Evolutionary conservation across 805 yeast genomes (phyloP).

Genomic region (Suhomyces tanzawaensis): DNA sequence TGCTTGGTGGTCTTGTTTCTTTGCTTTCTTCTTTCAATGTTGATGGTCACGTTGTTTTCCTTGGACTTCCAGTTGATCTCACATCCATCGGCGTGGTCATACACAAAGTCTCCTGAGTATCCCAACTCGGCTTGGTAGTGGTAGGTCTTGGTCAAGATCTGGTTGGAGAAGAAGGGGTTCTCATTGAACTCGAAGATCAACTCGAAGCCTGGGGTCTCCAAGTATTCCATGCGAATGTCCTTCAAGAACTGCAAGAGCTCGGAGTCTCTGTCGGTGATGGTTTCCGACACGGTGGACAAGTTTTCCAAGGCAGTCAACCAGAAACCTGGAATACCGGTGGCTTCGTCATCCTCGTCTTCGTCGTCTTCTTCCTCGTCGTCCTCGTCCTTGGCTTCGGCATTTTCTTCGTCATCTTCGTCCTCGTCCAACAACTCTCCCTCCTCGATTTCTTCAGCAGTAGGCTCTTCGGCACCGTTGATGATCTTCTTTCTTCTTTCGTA

Average conservation of each 20-base stretch:
- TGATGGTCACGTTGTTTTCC: slow-evolving; percentile 79
- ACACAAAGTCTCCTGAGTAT: slow-evolving; percentile 92
- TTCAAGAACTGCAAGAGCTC: slow-evolving; percentile 69
- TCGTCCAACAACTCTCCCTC: slow-evolving; percentile 73
- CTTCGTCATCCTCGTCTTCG: slow-evolving; percentile 37
- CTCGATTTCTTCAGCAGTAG: slow-evolving; percentile 73
- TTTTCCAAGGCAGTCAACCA: slow-evolving; percentile 96
- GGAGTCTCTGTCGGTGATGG: slow-evolving; percentile 85
- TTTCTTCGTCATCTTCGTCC: slow-evolving; percentile 35
- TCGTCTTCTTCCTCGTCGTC: slow-evolving; percentile 45
- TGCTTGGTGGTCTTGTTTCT: slow-evolving; percentile 96
- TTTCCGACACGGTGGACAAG: slow-evolving; percentile 73
- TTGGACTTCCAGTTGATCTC: slow-evolving; percentile 80
- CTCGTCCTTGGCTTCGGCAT: slow-evolving; percentile 40
- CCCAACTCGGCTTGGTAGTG: slow-evolving; percentile 93
- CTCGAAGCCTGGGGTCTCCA: slow-evolving; percentile 84
- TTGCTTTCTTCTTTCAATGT: slow-evolving; percentile 92
- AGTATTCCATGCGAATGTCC: slow-evolving; percentile 76
- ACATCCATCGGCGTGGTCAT: slow-evolving; percentile 93
- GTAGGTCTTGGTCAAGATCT: slow-evolving; percentile 75
- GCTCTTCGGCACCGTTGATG: slow-evolving; percentile 71
- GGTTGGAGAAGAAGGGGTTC: slow-evolving; percentile 77
- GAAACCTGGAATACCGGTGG: slow-evolving; percentile 85
- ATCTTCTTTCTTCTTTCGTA: slow-evolving; percentile 71
- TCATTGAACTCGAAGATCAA: slow-evolving; percentile 75